phyloP scores from a whole-genome alignment of 495 filamentous ascomycete species.

The Aspergillus biplanus region DNA sequence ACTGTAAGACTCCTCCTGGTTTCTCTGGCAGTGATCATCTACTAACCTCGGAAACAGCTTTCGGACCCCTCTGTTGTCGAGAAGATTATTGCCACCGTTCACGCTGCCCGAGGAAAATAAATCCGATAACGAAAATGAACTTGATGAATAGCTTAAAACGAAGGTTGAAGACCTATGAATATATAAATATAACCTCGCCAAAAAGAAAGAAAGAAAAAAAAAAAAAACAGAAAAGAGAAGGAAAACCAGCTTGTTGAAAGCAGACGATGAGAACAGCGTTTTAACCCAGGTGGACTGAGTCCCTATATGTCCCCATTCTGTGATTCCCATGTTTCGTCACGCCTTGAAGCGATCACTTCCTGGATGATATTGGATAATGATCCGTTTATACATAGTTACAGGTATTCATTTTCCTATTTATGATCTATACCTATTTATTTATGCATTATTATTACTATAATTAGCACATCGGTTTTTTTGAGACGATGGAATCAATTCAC shows the following conservation, averaged over 20 bases:
- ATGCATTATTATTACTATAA: not conserved
- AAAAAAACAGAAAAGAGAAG: not conserved
- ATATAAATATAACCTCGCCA: constrained; percentile 12
- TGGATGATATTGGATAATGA: constrained; percentile 20
- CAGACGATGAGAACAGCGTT: not conserved
- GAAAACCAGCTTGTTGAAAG: not conserved
- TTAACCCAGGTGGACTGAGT: not conserved
- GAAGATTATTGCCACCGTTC: constrained; percentile 83
- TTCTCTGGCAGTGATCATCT: constrained; percentile 5
- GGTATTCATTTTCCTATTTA: constrained; percentile 8
- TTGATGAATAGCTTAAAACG: constrained; percentile 14
- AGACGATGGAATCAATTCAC: no score
- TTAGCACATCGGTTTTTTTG: no score
- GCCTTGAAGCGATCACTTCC: constrained; percentile 20
- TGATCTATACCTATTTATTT: not conserved
- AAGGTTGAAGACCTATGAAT: constrained; percentile 1
- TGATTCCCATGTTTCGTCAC: constrained; percentile 25
- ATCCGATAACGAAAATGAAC: constrained; percentile 27
- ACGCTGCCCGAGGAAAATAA: constrained; percentile 61
- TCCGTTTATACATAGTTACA: constrained; percentile 15
- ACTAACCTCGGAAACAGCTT: constrained; percentile 61
- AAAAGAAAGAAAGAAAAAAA: not conserved
- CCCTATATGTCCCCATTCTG: constrained; percentile 12
- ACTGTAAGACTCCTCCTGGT: constrained; percentile 65
- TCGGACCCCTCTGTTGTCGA: constrained; percentile 89